These are phyloP conservation scores for Ganoderma lingzhi DNA, from an alignment of 1,284 basidiomycete genomes.

Conservation along the genomic window DNA sequence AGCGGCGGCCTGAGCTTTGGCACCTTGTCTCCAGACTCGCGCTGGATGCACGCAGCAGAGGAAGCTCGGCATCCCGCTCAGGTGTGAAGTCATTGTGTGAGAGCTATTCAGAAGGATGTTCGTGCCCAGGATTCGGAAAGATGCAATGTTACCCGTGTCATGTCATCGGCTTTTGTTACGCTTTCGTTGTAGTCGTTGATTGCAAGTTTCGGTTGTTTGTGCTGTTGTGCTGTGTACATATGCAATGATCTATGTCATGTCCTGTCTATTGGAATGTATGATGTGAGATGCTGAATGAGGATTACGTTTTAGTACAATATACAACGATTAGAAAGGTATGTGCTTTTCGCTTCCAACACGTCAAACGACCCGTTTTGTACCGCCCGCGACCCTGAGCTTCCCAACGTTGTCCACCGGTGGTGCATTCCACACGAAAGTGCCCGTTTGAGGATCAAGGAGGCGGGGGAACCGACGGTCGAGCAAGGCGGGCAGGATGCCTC, in stretches of 20 bases:
- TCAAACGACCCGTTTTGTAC: constrained; percentile 20
- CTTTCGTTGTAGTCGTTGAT: constrained; percentile 13
- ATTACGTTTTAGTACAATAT: constrained; percentile 30
- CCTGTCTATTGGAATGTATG: background rate
- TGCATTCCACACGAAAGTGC: constrained; percentile 75
- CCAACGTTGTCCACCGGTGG: constrained; percentile 69
- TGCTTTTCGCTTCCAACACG: constrained; percentile 20
- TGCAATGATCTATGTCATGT: constrained; percentile 7
- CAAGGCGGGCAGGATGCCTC: constrained; percentile 54
- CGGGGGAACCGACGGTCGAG: constrained; percentile 56
- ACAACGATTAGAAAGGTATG: constrained; percentile 13
- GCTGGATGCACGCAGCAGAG: constrained; percentile 40
- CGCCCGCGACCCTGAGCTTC: constrained; percentile 36
- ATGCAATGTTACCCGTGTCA: constrained; percentile 6
- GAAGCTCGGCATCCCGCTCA: constrained; percentile 42
- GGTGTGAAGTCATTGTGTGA: constrained; percentile 43
- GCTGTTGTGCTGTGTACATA: constrained; percentile 13
- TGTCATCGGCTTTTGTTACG: constrained; percentile 16
- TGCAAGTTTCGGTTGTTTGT: constrained; percentile 3
- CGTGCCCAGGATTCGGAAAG: constrained; percentile 21
- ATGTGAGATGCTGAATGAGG: constrained; percentile 16
- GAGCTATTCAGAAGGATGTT: constrained; percentile 29
- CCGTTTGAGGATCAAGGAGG: constrained; percentile 63
- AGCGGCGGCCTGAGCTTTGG: constrained; percentile 26
- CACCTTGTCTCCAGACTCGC: constrained; percentile 45